Conservation (phyloP, 2,329 filamentous ascomycete species). For the Alternaria hordeiaustralica region DNA sequence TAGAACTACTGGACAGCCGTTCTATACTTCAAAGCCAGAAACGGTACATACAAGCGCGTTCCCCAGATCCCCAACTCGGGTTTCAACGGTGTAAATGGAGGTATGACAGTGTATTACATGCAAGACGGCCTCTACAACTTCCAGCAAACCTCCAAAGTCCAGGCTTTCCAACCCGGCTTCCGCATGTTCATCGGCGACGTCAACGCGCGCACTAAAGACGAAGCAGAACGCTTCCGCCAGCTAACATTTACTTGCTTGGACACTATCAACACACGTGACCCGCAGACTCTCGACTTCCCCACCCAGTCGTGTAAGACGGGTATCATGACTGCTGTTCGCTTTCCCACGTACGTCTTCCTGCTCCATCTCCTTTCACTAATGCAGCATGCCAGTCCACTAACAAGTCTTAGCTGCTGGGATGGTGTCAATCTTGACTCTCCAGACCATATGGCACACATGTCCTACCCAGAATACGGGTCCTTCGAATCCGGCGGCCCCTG, state of each 20-base stretch:
- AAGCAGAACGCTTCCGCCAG: conserved; percentile 51
- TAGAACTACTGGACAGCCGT: conserved; percentile 42
- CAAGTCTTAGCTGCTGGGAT: conserved; percentile 26
- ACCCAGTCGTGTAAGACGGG: conserved; percentile 49
- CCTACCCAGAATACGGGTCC: conserved; percentile 29
- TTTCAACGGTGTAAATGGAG: conserved; percentile 36
- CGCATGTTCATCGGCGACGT: conserved; percentile 38
- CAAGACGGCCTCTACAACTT: conserved; percentile 37
- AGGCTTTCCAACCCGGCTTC: conserved; percentile 49
- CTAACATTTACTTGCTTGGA: conserved; percentile 56
- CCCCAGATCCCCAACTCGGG: conserved; percentile 33
- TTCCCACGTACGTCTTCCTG: conserved; percentile 31
- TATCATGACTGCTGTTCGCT: conserved; percentile 54
- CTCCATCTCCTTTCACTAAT: background rate
- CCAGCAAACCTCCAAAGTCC: conserved; percentile 46
- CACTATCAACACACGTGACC: conserved; percentile 46
- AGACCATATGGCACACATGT: conserved; percentile 44
- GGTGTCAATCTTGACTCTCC: conserved; percentile 31
- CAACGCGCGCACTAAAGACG: conserved; percentile 35
- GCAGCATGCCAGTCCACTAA: background rate
- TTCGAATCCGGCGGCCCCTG: conserved; percentile 55
- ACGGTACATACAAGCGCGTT: conserved; percentile 37
- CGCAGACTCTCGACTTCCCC: conserved; percentile 52
- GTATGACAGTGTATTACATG: conserved; percentile 42
- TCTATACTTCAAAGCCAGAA: conserved; percentile 41